phyloP scores from a whole-genome alignment of 805 yeast genomes.

The Nakazawaea wickerhamii region DNA sequence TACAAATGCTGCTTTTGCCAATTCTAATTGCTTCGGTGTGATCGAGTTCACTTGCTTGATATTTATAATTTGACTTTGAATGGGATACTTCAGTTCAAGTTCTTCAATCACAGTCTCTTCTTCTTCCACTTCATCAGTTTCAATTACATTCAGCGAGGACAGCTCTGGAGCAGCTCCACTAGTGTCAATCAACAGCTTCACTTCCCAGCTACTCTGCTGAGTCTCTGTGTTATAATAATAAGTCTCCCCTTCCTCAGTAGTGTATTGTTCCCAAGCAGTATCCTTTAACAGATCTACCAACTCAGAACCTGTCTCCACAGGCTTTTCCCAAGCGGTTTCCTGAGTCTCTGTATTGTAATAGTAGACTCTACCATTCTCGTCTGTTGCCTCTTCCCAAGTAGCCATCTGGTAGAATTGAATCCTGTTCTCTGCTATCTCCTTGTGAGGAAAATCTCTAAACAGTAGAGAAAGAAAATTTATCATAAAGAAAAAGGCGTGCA shows the following conservation, averaged over 20 bases:
- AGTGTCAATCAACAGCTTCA: conserved; percentile 17
- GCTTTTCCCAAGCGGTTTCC: conserved; percentile 79
- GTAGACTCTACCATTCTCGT: conserved; percentile 63
- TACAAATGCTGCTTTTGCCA: conserved; percentile 36
- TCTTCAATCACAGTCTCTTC: conserved; percentile 5
- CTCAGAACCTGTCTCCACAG: conserved; percentile 42
- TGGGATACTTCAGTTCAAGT: conserved; percentile 11
- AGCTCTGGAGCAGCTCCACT: conserved; percentile 18
- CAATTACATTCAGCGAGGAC: conserved; percentile 11
- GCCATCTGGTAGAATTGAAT: conserved; percentile 5
- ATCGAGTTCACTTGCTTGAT: not conserved
- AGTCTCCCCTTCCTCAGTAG: conserved; percentile 50
- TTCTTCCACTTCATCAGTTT: conserved; percentile 4
- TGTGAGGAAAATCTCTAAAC: too few relatives aligned
- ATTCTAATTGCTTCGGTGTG: conserved; percentile 6
- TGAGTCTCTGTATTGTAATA: conserved; percentile 63
- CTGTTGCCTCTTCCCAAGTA: conserved; percentile 60
- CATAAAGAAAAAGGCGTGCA: too few relatives aligned
- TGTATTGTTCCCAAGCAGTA: conserved; percentile 49
- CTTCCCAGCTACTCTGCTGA: conserved; percentile 71
- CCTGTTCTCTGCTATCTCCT: not conserved
- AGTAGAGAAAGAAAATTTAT: too few relatives aligned
- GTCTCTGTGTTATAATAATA: conserved; percentile 60
- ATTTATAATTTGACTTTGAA: conserved; percentile 1
- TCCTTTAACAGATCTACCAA: conserved; percentile 40